Evolutionary conservation across 2,329 filamentous ascomycete species (phyloP).

Genomic region (Stemphylium lycopersici): DNA sequence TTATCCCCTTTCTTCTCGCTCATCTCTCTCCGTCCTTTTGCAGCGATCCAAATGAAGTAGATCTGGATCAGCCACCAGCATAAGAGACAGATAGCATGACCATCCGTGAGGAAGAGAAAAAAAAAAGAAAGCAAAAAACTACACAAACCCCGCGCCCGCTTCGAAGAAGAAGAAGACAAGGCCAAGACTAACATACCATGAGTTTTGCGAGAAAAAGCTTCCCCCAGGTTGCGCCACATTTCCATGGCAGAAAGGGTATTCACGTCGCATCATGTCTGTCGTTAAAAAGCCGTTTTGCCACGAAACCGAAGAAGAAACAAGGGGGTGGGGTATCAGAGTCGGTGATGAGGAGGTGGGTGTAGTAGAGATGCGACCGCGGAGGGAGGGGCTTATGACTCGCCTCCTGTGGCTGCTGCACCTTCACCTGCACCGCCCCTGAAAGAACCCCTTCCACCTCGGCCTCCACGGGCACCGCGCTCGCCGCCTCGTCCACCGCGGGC

Average conservation of each 20-base stretch:
- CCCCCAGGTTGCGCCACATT: too few species aligned
- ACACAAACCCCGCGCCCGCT: too few species aligned
- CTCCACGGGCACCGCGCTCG: constrained; percentile 46
- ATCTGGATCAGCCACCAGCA: too few species aligned
- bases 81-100: too few species aligned
- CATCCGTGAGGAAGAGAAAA: too few species aligned
- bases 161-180: too few species aligned
- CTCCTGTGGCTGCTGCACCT: constrained; percentile 45
- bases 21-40: too few species aligned
- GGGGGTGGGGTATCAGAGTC: constrained; percentile 43
- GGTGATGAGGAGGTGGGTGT: constrained; percentile 20
- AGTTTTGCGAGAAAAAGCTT: too few species aligned
- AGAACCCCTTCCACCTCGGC: constrained; percentile 49
- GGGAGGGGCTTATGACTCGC: constrained; percentile 42
- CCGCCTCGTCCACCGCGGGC: constrained; percentile 61
- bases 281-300: constrained; percentile 11
- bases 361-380: constrained; percentile 10
- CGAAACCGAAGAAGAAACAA: constrained; percentile 29
- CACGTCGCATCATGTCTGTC: constrained; percentile 5
- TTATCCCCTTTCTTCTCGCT: too few species aligned
- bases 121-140: too few species aligned
- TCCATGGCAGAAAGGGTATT: neutral
- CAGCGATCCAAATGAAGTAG: too few species aligned
- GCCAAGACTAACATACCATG: too few species aligned
- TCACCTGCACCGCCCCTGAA: constrained; percentile 43